Evolutionary conservation across 1,139 yeast species (phyloP).

Genomic region (Hansenula sp.): DNA sequence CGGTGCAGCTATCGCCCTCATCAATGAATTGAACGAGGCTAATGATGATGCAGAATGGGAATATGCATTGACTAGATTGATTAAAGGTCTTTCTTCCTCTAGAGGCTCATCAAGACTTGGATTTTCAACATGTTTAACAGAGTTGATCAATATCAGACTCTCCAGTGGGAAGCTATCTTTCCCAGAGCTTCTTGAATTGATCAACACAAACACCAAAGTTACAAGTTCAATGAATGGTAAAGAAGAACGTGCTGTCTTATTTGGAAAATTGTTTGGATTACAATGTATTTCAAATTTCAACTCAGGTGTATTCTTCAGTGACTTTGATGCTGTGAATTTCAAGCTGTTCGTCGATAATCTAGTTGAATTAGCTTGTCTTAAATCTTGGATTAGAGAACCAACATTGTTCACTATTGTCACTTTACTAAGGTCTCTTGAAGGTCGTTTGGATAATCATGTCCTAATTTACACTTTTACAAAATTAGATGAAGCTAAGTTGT

Average conservation of each 20-base stretch:
- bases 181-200: constrained; percentile 16
- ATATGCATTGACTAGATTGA: constrained; percentile 72
- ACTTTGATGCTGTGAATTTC: constrained; percentile 28
- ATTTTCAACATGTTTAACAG: constrained; percentile 83
- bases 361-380: constrained; percentile 55
- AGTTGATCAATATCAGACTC: constrained; percentile 48
- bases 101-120: constrained; percentile 86
- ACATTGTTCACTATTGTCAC: constrained; percentile 67
- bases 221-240: constrained; percentile 56
- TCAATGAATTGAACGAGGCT: constrained; percentile 50
- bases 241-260: constrained; percentile 73
- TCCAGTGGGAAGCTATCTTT: constrained; percentile 31
- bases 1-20: constrained; percentile 62
- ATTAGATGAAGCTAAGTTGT: constrained; percentile 50
- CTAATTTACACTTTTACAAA: constrained; percentile 11
- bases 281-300: constrained; percentile 66
- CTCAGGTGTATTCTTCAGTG: constrained; percentile 26
- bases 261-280: constrained; percentile 83
- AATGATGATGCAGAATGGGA: constrained; percentile 62
- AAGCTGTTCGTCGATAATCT: constrained; percentile 39
- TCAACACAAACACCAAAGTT: constrained; percentile 20
- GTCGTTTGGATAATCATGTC: constrained; percentile 15
- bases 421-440: constrained; percentile 34
- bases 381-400: constrained; percentile 87
- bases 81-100: constrained; percentile 77